A percentile compares a stretch with the other conserved stretches of the same genome.
Conservation (phyloP, 2,329 filamentous ascomycete species). For the Zymoseptoria crescenta region DNA sequence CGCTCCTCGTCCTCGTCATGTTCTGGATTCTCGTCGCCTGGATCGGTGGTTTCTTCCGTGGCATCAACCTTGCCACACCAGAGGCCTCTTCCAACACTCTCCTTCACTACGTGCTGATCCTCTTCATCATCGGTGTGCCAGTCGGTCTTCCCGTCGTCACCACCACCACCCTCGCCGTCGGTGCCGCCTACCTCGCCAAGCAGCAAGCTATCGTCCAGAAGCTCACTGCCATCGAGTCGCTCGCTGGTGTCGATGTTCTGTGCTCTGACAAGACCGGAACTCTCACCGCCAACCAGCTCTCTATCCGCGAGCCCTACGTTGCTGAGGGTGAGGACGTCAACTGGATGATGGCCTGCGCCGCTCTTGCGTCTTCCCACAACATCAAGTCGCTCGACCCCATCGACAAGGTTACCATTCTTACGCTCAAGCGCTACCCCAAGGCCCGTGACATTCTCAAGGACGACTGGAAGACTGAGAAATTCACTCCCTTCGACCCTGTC, state of each 20-base stretch:
- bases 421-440: constrained; percentile 68
- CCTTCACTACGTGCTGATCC: constrained; percentile 60
- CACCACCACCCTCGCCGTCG: constrained; percentile 68
- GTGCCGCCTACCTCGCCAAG: constrained; percentile 68
- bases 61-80: constrained; percentile 55
- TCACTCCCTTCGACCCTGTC: constrained; percentile 70
- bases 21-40: constrained; percentile 68
- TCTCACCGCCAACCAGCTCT: constrained; percentile 66
- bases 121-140: constrained; percentile 70
- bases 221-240: constrained; percentile 68
- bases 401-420: constrained; percentile 71
- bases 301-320: constrained; percentile 68
- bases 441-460: constrained; percentile 66
- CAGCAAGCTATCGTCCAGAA: constrained; percentile 75
- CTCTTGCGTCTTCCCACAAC: constrained; percentile 70
- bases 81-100: constrained; percentile 54
- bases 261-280: constrained; percentile 80
- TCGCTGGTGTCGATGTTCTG: constrained; percentile 68
- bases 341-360: constrained; percentile 78
- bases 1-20: constrained; percentile 66
- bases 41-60: constrained; percentile 72
- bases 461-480: constrained; percentile 70
- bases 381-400: constrained; percentile 71
- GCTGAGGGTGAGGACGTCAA: constrained; percentile 70
- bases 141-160: constrained; percentile 74